These are phyloP conservation scores for Nicotiana sylvestris DNA, from an alignment of 257 asterid genomes.

Conservation along the genomic window DNA sequence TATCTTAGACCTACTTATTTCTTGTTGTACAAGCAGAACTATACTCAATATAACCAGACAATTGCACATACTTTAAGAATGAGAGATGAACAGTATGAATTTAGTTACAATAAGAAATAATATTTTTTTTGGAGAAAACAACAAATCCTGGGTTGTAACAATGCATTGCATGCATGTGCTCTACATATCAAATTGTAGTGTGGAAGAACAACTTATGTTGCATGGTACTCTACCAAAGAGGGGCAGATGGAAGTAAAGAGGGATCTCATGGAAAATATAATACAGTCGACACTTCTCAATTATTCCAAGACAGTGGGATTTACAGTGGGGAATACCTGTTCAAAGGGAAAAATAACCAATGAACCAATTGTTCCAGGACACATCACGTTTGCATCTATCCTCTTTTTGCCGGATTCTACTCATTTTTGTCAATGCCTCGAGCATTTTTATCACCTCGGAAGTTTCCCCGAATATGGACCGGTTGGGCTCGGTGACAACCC, in stretches of 20 bases:
- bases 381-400: too few species aligned
- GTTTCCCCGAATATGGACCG: too few species aligned
- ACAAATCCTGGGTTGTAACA: background rate
- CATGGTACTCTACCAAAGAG: slow-evolving; percentile 53
- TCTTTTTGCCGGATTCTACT: too few species aligned
- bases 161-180: background rate
- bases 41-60: background rate
- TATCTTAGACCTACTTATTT: background rate
- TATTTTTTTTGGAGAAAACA: too few species aligned
- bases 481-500: too few species aligned
- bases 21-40: background rate
- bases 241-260: slow-evolving; percentile 94
- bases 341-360: slow-evolving; percentile 14
- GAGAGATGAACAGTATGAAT: background rate
- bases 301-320: slow-evolving; percentile 73
- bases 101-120: background rate
- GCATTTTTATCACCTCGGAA: too few species aligned
- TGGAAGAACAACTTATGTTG: background rate
- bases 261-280: slow-evolving; percentile 91
- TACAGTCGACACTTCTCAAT: slow-evolving; percentile 68
- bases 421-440: too few species aligned
- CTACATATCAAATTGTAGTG: background rate
- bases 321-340: slow-evolving; percentile 80
- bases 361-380: too few species aligned
- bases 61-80: background rate